Conservation (phyloP, 441 rosid genomes). For the Gossypium davidsonii region DNA sequence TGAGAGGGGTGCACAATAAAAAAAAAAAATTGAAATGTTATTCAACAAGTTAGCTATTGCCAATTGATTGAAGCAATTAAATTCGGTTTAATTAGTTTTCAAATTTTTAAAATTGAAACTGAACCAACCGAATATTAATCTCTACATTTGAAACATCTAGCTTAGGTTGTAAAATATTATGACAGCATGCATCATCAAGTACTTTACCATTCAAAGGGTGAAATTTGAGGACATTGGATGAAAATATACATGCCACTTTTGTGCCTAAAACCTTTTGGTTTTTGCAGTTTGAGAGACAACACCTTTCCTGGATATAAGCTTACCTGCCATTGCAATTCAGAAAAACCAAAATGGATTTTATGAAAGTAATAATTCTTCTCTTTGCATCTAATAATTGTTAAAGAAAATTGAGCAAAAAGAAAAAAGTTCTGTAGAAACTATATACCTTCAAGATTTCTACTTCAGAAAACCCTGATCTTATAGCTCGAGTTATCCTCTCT, state of each 20-base stretch:
- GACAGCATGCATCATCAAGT: background rate
- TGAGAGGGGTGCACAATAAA: background rate
- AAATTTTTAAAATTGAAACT: background rate
- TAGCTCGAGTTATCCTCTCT: constrained; percentile 36
- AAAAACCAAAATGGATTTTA: background rate
- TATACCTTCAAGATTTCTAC: constrained; percentile 36
- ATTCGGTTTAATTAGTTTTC: too few relatives aligned
- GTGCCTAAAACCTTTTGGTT: constrained; percentile 42
- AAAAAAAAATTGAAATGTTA: background rate
- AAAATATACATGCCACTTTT: constrained; percentile 45
- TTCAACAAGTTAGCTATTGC: background rate
- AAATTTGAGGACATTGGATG: constrained; percentile 47
- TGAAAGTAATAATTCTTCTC: background rate
- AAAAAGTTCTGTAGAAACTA: background rate
- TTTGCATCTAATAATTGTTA: background rate
- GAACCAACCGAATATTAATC: background rate
- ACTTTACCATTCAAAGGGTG: constrained; percentile 47
- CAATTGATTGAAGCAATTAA: background rate
- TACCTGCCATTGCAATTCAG: constrained; percentile 26
- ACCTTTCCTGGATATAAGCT: constrained; percentile 39
- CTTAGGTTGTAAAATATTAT: background rate
- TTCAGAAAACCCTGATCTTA: constrained; percentile 31
- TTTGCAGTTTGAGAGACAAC: constrained; percentile 30
- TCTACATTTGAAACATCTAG: background rate
- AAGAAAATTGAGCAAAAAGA: background rate